Base-by-base conservation (phyloP, 208 protist genomes). In the Leishmania lainsoni region DNA sequence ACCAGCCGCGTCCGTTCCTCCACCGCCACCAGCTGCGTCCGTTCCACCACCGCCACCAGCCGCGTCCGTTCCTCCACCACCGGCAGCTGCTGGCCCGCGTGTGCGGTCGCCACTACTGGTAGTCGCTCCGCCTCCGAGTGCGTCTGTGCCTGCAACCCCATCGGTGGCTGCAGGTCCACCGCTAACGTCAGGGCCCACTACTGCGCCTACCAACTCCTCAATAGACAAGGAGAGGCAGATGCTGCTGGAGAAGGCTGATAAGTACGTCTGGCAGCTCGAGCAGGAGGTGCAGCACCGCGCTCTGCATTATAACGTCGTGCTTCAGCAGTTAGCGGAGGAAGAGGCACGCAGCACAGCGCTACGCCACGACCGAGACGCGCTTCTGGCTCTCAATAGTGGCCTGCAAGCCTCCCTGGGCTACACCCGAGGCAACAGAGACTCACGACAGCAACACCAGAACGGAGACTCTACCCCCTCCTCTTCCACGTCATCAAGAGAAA, bases 211-310 rank as follows among this genome's bases (percentile, higher is more conserved):
- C 52, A 65, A 87, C 22, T 59, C 73, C 1, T 73, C 81, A 0
- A 51, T 74, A 8, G 84, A 86, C 59, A 79, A 81, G 49, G 86
- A 91, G 39, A 75, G 78, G 65, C 73, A 51, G 54, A 75, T 89
- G 51, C 87, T 94, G 26, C 71, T 94, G 48, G 80, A 87, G n/a
- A 82, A 87, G 65, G 90, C 90, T 14, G 89, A 86, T 56, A 79
- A 86, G 66, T 94, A 94, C 74, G 90, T 94, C 12, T 80, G 81
- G 79, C 69, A 75, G 29, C 79, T 94, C 5, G 88, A 94, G 76
- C 78, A 90, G 79, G 89, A 94, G 81, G 85, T 94, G 75, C 66
- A 84, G 75, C 89, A 92, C 81, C 88, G 85, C 42, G 78, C 81
- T 12, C 39, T 85, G 14, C 89, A 92, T 76, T 81, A 91, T 71